phyloP scores from a whole-genome alignment of 768 basidiomycete species.

The Auricularia heimuer region DNA sequence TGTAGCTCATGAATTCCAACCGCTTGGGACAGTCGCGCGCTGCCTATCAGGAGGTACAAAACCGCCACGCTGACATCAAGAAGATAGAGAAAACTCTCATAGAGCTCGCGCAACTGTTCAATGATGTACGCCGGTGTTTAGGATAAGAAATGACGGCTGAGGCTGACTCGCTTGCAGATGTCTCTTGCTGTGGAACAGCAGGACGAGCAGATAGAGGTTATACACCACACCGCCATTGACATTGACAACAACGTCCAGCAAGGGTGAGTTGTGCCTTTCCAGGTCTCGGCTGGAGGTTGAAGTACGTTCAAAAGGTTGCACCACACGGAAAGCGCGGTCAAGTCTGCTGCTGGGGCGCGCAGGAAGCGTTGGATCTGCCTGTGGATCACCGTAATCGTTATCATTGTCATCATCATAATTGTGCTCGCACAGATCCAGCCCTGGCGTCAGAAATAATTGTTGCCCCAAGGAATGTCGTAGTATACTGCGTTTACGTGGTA shows the following conservation, averaged over 20 bases:
- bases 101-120: slow-evolving; percentile 84
- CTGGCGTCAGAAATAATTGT: not conserved
- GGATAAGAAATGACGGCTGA: slow-evolving; percentile 13
- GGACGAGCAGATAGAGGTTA: slow-evolving; percentile 55
- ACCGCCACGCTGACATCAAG: slow-evolving; percentile 75
- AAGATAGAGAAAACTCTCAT: slow-evolving; percentile 78
- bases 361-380: slow-evolving; percentile 38
- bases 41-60: slow-evolving; percentile 82
- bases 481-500: no score
- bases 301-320: slow-evolving; percentile 20
- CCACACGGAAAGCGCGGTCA: slow-evolving; percentile 33
- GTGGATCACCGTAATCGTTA: slow-evolving; percentile 17
- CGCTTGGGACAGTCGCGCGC: slow-evolving; percentile 75
- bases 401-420: not conserved
- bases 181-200: slow-evolving; percentile 69
- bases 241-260: slow-evolving; percentile 61
- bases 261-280: slow-evolving; percentile 39
- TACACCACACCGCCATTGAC: slow-evolving; percentile 51
- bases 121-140: slow-evolving; percentile 50
- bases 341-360: slow-evolving; percentile 29
- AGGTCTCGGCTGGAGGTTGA: not conserved
- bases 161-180: slow-evolving; percentile 41
- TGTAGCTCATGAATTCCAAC: slow-evolving; percentile 61
- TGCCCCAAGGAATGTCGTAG: no score
- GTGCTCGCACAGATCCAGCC: not conserved